Evolutionary conservation across 2,329 filamentous ascomycete species (phyloP).

Genomic region (Xylaria sp.): DNA sequence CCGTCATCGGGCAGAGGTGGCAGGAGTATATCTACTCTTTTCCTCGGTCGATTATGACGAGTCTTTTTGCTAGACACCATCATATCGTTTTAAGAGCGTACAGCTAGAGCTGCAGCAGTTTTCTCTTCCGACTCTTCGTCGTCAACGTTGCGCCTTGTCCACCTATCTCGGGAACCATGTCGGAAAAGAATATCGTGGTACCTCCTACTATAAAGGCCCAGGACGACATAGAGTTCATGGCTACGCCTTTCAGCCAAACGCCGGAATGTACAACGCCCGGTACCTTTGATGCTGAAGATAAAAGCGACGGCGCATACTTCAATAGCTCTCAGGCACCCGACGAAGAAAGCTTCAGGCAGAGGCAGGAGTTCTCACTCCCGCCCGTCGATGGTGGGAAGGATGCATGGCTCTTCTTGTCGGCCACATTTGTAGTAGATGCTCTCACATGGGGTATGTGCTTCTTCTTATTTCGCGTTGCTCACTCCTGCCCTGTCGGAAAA

Average conservation of each 20-base stretch:
- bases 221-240: constrained; percentile 20
- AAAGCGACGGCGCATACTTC: constrained; percentile 12
- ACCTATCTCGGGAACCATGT: neutral
- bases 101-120: neutral
- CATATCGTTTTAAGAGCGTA: neutral
- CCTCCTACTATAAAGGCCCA: constrained; percentile 10
- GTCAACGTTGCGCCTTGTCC: neutral
- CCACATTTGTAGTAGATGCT: constrained; percentile 58
- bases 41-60: neutral
- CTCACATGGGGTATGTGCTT: constrained; percentile 56
- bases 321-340: constrained; percentile 1
- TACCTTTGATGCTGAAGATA: constrained; percentile 10
- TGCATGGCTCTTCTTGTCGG: constrained; percentile 51
- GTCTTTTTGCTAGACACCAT: neutral
- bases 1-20: constrained; percentile 24
- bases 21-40: constrained; percentile 15
- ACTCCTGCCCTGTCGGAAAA: neutral
- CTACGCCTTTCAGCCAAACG: constrained; percentile 5
- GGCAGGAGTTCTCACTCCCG: constrained; percentile 31
- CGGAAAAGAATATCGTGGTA: neutral
- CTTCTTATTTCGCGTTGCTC: neutral
- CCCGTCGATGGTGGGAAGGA: constrained; percentile 42
- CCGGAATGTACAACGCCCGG: constrained; percentile 17
- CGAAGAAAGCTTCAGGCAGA: constrained; percentile 7
- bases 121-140: neutral